A percentile compares a stretch with the other conserved stretches of the same genome.
Conservation (phyloP, 345 rosid genomes). For the Linum trigynum region DNA sequence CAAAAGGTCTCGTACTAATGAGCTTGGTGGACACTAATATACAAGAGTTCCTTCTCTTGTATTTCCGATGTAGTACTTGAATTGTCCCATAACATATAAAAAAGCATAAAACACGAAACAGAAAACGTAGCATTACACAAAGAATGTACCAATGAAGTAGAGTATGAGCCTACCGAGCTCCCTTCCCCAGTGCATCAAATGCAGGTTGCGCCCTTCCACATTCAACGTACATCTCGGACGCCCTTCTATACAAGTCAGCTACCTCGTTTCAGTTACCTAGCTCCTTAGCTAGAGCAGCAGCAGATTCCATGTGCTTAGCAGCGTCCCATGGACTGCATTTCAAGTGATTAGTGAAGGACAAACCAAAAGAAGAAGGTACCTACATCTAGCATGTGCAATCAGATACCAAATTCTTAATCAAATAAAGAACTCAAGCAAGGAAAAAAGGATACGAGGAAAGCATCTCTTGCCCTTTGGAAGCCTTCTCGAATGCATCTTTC, state of each 20-base stretch:
- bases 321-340: conserved; percentile 87
- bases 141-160: conserved; percentile 7
- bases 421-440: neutral
- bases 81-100: neutral
- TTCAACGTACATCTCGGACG: conserved; percentile 74
- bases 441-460: conserved; percentile 72
- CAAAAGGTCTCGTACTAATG: no score
- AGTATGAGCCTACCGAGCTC: conserved; percentile 51
- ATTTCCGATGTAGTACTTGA: no score
- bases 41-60: no score
- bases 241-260: conserved; percentile 67
- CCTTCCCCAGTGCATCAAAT: conserved; percentile 93
- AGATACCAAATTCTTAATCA: neutral
- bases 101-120: neutral
- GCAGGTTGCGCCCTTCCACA: conserved; percentile 93
- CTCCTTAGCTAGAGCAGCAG: conserved; percentile 81
- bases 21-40: no score
- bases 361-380: conserved; percentile 8
- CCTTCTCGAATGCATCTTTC: conserved; percentile 75
- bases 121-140: neutral
- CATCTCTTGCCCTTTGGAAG: conserved; percentile 92
- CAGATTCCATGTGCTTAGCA: conserved; percentile 91
- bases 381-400: conserved; percentile 4
- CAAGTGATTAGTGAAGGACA: conserved; percentile 45
- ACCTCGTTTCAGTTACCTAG: conserved; percentile 75